Base-by-base conservation (phyloP, 257 asterid genomes). In the Craterostigma plantagineum region DNA sequence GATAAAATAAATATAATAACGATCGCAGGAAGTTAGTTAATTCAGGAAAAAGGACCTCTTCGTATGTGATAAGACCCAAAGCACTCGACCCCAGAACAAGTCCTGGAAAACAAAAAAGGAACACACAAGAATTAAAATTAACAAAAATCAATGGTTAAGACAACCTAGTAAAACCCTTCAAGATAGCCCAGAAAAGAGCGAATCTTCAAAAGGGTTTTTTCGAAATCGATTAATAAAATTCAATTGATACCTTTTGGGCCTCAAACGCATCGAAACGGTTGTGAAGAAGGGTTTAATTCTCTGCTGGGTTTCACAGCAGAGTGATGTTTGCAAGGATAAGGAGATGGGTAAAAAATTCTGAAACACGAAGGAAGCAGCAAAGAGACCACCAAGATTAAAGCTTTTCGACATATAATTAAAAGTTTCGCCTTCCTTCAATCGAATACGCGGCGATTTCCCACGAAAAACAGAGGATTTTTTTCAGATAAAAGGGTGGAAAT, bases 211-310 rank as follows among this genome's bases (percentile, higher is more conserved):
- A 11, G 54, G 16, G 57, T 9, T 35, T 52, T 56, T 27, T 16
- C 17, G 42, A 0, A 1, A 42, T 0, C 42, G 9, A 12, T 10
- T 23, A 23, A 27, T 35, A 18, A 34, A 12, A 16, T 4, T 14
- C 57, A 57, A 54, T 56, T 14, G 42, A 8, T 63, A 87, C 98
- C 98, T 72, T 72, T 63, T 74, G 71, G 92, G 83, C 85, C 92
- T 82, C 92, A 87, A 87, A 82, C 90, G 95, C 98, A 87, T 87
- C 77, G 92, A 75, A 73, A 58, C 82, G 48, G 78, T 58, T 34
- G 81, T 73, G 57, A 42, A 49, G 63, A 49, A 49, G 50, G 49
- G 56, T 49, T 45, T 51, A 50, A 6, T 10, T 53, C 77, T 64
- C 90, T 64, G 91, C 84, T 68, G 83, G 16, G 30, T 10, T 0